Conservation (phyloP, 2,329 filamentous ascomycete genomes). For the Colletotrichum ledebouriae region DNA sequence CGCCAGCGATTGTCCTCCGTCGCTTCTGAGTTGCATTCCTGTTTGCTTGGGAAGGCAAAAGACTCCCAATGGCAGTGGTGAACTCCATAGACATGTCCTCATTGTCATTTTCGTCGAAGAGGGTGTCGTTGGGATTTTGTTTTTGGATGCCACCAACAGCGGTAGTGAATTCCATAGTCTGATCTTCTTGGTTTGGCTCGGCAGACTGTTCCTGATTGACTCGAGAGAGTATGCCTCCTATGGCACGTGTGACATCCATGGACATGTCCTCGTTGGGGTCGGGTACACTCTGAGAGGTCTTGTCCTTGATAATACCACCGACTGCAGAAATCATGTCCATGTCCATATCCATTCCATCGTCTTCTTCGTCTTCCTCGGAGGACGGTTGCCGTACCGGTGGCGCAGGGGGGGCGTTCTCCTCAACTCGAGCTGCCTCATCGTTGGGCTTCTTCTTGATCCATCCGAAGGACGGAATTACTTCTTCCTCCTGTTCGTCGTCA, state of each 20-base stretch:
- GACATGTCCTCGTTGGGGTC: conserved; percentile 78
- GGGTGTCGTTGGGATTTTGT: conserved; percentile 47
- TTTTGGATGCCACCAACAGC: conserved; percentile 78
- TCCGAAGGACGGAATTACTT: conserved; percentile 81
- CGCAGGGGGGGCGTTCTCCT: conserved; percentile 58
- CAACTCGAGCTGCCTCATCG: conserved; percentile 55
- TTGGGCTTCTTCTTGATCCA: conserved; percentile 72
- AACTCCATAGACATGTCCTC: conserved; percentile 87
- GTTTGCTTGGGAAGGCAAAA: conserved; percentile 55
- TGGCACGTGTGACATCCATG: conserved; percentile 91
- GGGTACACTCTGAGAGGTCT: conserved; percentile 57
- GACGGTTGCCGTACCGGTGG: conserved; percentile 9
- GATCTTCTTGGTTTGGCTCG: conserved; percentile 59
- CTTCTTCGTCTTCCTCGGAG: conserved; percentile 38
- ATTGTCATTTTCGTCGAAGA: conserved; percentile 57
- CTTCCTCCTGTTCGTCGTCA: conserved; percentile 67
- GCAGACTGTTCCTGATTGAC: conserved; percentile 34
- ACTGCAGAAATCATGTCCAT: conserved; percentile 71
- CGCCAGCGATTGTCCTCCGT: conserved; percentile 48
- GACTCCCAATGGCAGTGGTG: conserved; percentile 73
- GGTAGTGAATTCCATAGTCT: conserved; percentile 88
- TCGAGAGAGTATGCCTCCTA: conserved; percentile 81
- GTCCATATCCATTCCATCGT: conserved; percentile 60
- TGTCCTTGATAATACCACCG: conserved; percentile 63
- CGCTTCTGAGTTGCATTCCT: conserved; percentile 33